Base-by-base conservation (phyloP, 352 stramenopile species). In the Pythium dissotocum region DNA sequence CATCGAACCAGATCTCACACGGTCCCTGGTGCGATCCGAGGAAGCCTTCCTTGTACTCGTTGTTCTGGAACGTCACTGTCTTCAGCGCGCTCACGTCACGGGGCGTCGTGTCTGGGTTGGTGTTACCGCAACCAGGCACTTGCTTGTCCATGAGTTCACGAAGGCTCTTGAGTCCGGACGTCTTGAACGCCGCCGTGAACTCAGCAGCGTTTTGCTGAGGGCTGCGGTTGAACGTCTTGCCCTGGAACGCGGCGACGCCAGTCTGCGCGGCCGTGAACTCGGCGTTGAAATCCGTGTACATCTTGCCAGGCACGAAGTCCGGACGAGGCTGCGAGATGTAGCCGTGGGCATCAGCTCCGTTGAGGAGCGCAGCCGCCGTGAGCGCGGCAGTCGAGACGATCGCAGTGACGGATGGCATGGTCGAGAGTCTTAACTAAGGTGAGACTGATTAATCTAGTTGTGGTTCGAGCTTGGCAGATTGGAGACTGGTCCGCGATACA, bases 41-140 rank as follows among this genome's bases (percentile, higher is more conserved):
- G 63, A 88, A 88, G 13, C 77, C 77, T 36, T 77, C 73, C 16
- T 75, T 63, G 42, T 80, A 71, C 62, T 88, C 63, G 55, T 75
- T 63, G 58, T 88, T 88, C 54, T 81, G 71, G 44, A 57, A 77
- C 26, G 52, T 58, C 33, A 77, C 63, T 42, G 65, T 62, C 7
- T 35, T 78, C 35, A 81, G 60, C 8, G 61, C 49, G 46, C 26
- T 63, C 13, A 69, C 61, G 42, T 71, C 62, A 8, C 42, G 9
- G 4, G 72, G 48, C 6, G 63, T 36, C 9, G 51, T 58, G 51
- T 72, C 57, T 12, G 60, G 59, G 38, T 67, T 38, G 44, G 69
- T 75, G 33, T 72, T 73, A 33, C 68, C 68, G 28, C 68, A 78
- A 14, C 57, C 51, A 0, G 59, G 33, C n/a, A 55, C 68, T 8